Base-by-base conservation (phyloP, 2,329 filamentous ascomycete genomes). In the Diplodia mutila region DNA sequence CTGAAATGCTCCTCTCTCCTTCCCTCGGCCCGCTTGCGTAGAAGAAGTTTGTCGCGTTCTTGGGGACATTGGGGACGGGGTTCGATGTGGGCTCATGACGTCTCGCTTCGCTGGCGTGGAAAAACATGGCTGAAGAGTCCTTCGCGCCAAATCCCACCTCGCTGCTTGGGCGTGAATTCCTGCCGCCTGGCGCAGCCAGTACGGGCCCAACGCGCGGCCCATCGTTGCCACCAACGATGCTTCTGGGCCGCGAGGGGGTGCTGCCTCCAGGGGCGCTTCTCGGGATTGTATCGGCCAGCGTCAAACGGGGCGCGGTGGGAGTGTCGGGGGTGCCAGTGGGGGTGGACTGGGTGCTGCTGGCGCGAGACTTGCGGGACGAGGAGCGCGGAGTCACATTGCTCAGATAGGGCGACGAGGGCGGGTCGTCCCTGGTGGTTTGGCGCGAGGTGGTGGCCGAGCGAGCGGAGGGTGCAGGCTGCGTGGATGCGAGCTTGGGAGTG, bases 361-460 rank as follows among this genome's bases (percentile, higher is more conserved):
- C 86, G 71, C 92, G 89, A 72, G 83, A 89, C 76, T 88, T 92
- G 69, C 93, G 86, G 59, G 88, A 84, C 9, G 90, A 90, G 9
- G 93, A 93, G 71, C 93, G 88, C 61, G 93, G 92, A 3, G 93
- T 96, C 75, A 93, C 82, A 76, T 92, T 93, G 78, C 79, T 87
- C 53, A 93, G 80, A 72, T 87, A 87, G 61, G 85, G 75, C 61
- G 85, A 84, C 53, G 85, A 84, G 52, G 84, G 78, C 71, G 83
- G 75, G 69, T 87, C 85, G 61, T 90, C 87, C 69, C 52, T 25
- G 54, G 54, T 29, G 52, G 46, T 46, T 32, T 46, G 18, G 52
- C 64, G 52, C 42, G 64, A 49, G 1, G 42, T 29, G 9, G 64
- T 32, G 46, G 66, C 74, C 69, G 65, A 75, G 72, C 74, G 75